Evolutionary conservation across 2,329 filamentous ascomycete genomes (phyloP).

Genomic region (Blastomyces gilchristii): DNA sequence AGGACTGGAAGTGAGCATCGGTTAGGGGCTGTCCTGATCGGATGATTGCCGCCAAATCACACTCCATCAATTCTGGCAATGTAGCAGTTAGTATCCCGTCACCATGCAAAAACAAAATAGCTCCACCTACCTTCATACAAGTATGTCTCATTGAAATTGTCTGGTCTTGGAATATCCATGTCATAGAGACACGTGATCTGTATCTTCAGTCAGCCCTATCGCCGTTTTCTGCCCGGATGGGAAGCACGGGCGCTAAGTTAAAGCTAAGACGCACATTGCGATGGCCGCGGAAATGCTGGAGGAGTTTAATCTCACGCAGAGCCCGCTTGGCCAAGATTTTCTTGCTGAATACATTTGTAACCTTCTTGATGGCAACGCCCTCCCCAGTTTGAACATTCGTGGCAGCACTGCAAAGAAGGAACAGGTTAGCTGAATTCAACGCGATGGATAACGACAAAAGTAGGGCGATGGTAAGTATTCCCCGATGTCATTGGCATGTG

Average conservation of each 20-base stretch:
- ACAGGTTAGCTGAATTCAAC: neutral
- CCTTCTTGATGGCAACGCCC: constrained; percentile 97
- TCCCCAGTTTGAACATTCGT: constrained; percentile 84
- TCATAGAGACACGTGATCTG: constrained; percentile 98
- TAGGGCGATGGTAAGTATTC: neutral
- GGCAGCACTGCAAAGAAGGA: constrained; percentile 56
- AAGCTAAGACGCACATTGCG: constrained; percentile 56
- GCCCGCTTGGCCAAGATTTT: constrained; percentile 98
- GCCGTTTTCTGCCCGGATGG: neutral
- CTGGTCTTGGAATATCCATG: constrained; percentile 96
- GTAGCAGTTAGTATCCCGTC: constrained; percentile 15
- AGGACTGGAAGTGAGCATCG: constrained; percentile 98
- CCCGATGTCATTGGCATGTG: neutral
- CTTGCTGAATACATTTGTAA: constrained; percentile 99
- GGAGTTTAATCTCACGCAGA: constrained; percentile 92
- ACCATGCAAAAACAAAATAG: neutral
- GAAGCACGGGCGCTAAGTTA: constrained; percentile 1
- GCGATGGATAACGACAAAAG: neutral
- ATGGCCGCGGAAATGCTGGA: constrained; percentile 92
- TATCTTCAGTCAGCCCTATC: constrained; percentile 28
- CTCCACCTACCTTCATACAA: constrained; percentile 75
- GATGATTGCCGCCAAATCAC: constrained; percentile 95
- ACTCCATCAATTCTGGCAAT: constrained; percentile 86
- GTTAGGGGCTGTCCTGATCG: constrained; percentile 93
- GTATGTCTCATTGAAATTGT: constrained; percentile 98